Conservation (phyloP, 1,284 basidiomycete species). For the Puccinia triticina region DNA sequence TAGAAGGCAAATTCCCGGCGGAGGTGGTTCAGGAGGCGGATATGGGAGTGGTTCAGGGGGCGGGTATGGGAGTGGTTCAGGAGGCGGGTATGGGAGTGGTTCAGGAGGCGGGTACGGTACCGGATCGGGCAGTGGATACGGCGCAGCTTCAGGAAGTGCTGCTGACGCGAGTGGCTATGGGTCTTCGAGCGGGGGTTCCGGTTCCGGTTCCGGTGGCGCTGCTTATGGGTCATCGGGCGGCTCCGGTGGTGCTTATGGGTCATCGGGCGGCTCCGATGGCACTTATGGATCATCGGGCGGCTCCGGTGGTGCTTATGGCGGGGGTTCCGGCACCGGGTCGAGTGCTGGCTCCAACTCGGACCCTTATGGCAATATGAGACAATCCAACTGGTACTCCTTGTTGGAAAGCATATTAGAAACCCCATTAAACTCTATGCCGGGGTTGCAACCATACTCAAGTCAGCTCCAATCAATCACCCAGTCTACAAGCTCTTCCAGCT, state of each 20-base stretch:
- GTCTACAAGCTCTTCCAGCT: slow-evolving; percentile 40
- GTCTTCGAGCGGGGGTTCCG: background rate
- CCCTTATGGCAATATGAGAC: too few species aligned
- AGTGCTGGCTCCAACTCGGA: background rate
- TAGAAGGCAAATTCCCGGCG: too few species aligned
- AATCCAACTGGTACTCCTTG: background rate
- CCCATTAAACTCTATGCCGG: slow-evolving; percentile 17
- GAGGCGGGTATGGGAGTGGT: background rate
- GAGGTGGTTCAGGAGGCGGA: too few species aligned
- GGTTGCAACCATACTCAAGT: slow-evolving; percentile 4
- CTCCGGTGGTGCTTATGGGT: background rate
- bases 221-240: background rate
- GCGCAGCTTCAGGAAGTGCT: background rate
- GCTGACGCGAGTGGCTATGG: background rate
- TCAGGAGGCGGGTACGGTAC: background rate
- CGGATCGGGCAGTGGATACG: background rate
- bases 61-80: background rate
- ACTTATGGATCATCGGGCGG: background rate
- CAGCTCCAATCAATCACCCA: slow-evolving; percentile 27
- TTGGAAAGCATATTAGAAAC: slow-evolving; percentile 26
- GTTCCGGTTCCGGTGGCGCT: background rate
- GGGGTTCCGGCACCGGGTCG: too few species aligned
- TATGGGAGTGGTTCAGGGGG: too few species aligned
- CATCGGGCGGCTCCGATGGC: background rate
- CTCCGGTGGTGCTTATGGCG: background rate